A percentile compares a stretch with the other conserved stretches of the same genome.
Conservation (phyloP, 805 yeast species). For the Maudiozyma bulderi region DNA sequence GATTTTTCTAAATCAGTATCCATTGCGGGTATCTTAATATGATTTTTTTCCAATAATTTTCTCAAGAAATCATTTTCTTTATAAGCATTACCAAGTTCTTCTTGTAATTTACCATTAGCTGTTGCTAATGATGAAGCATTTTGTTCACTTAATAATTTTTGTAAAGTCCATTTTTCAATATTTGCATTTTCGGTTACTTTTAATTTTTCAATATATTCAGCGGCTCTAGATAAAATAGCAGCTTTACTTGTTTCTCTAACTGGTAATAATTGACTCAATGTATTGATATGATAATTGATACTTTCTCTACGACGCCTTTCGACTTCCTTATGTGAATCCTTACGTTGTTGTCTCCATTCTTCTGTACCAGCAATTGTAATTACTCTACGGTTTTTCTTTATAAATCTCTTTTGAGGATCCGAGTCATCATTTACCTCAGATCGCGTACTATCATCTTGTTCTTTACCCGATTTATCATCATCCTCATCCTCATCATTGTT, state of each 20-base stretch:
- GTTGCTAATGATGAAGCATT: conserved; percentile 77
- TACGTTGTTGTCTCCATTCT: conserved; percentile 42
- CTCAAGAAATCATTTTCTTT: conserved; percentile 85
- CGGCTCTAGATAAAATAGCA: conserved; percentile 77
- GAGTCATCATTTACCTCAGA: conserved; percentile 1
- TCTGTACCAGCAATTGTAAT: conserved; percentile 24
- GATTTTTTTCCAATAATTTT: conserved; percentile 28
- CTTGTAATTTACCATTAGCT: conserved; percentile 78
- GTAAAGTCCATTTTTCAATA: conserved; percentile 91
- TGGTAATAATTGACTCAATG: conserved; percentile 68
- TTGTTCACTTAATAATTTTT: conserved; percentile 85
- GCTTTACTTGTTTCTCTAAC: conserved; percentile 77
- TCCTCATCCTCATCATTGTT: conserved; percentile 6
- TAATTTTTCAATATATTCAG: conserved; percentile 80
- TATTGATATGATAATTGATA: conserved; percentile 79
- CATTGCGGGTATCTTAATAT: not conserved
- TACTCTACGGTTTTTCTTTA: conserved; percentile 22
- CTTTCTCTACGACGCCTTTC: conserved; percentile 87
- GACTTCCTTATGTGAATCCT: conserved; percentile 90
- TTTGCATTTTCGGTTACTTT: conserved; percentile 84
- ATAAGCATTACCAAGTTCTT: conserved; percentile 84
- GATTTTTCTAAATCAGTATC: too few species aligned
- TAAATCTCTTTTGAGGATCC: conserved; percentile 1
- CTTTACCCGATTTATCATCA: conserved; percentile 4
- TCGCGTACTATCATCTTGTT: conserved; percentile 3